Evolutionary conservation across 2,329 filamentous ascomycete species (phyloP), one percentile per base, ranked within the genome.

Genomic region (Lithohypha guttulata): DNA sequence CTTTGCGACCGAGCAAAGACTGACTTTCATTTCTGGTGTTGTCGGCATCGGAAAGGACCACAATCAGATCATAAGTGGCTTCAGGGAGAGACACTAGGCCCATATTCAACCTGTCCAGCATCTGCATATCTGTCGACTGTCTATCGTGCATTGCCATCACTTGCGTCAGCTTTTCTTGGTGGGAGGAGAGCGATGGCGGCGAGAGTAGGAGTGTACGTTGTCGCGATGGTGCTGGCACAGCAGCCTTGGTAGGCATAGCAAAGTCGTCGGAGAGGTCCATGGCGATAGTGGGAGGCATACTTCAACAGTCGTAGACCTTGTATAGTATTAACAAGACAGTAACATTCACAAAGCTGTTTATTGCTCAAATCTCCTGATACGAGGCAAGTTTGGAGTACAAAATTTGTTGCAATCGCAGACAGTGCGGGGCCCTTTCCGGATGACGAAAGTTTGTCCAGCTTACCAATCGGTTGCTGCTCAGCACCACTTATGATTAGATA

Each of bases 91-190:
- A 68, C 42, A 91, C 84, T 25, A 94, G 70, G 45, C 85, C 85
- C 23, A 83, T 75, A 2, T 83, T 77, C 27, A 98, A 74, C 36
- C 91, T 84, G 65, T 98, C 91, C 45, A 98, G 81, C 91, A 98
- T 98, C 62, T 96, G 91, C 38, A 98, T 71, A 57, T 98, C 91
- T 46, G 86, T 89, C 31, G 73, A 68, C 47, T 71, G 66, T 56
- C 85, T 80, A 59, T 91, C 78, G 65, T 84, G 78, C 42, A 76
- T 68, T 43, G 77, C 69, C 54, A 93, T 75, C 46, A 91, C 69
- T 50, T 68, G 66, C 48, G 77, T 73, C 49, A 96, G 71, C 53
- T 77, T 77, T 50, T 84, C 79, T 51, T 87, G 84, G 61, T 93
- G 81, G 40, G 84, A 77, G 50, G 91, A 81, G 53, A 96, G 75